Evolutionary conservation across 2,329 filamentous ascomycete species (phyloP), one percentile per base, ranked within the genome.

Genomic region (Coniochaeta hoffmannii): DNA sequence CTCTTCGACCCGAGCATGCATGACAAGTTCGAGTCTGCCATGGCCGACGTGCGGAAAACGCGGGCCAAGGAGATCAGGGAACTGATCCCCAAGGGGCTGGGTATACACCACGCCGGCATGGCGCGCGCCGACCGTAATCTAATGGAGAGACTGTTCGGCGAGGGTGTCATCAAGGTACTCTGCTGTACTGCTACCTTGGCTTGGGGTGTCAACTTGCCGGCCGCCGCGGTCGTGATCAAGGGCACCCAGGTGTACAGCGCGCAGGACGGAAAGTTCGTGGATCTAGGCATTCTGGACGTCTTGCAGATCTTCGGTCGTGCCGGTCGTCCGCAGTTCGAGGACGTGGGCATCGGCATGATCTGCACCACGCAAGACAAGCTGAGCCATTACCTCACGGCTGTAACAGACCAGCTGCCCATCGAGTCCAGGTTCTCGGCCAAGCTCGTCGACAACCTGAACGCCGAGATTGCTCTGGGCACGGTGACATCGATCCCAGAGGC

Each of bases 241-340:
- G 94, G 94, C 15, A 99, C 94, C 0, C 93, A 97, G 66, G 83
- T 99, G 0, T 99, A 99, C 73, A 97, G 92, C 68, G 87, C 94
- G 0, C 90, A 97, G 68, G 93, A 96, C 53, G 94, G 94, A 71
- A 96, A 96, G 71, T 97, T 97, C 63, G 88, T 97, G 19, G 94
- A 99, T 66, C 79, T 99, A 5, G 93, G 94, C 3, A 99, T 99
- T 61, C 80, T 99, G 2, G 94, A 99, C 68, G 94, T 99, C 15
- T 77, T 99, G 55, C 94, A 99, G 68, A 99, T 99, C 57, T 99
- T 99, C 66, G 94, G 94, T 76, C 92, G 94, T 80, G 95, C 94
- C 57, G 94, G 94, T 77, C 88, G 94, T 69, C 94, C 95, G 38
- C 94, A 99, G 67, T 99, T 97, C 63, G 92, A 97, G 67, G 94